These are phyloP conservation scores for Camelina neglecta DNA, from an alignment of 345 rosid genomes.

Conservation along the genomic window DNA sequence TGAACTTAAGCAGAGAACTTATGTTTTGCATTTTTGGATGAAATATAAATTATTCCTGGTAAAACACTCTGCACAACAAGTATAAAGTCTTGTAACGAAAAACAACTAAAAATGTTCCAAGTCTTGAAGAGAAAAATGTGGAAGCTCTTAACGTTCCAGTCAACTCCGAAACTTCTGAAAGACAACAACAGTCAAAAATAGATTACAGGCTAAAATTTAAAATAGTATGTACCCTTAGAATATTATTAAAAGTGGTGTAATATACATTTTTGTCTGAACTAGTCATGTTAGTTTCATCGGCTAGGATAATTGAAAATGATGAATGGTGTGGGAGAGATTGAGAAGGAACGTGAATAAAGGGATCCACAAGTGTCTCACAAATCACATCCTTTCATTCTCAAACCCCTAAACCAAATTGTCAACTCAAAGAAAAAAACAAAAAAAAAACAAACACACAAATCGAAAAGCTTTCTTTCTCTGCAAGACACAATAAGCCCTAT, in stretches of 20 bases:
- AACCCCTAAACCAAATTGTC: conserved; percentile 29
- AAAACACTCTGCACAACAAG: not conserved
- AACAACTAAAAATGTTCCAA: not conserved
- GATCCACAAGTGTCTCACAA: conserved; percentile 38
- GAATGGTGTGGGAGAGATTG: conserved; percentile 5
- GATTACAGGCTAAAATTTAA: not conserved
- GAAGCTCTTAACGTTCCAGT: not conserved
- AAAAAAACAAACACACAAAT: not conserved
- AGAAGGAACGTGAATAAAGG: conserved; percentile 26
- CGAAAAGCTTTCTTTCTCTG: conserved; percentile 26
- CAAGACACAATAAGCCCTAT: conserved; percentile 29
- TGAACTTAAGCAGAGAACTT: too few species aligned
- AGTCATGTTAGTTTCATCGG: not conserved
- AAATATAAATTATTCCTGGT: too few species aligned
- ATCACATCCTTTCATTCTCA: conserved; percentile 37
- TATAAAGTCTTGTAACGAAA: not conserved
- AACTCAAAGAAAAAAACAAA: not conserved
- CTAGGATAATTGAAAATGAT: not conserved
- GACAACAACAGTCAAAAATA: not conserved
- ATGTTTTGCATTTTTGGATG: too few species aligned
- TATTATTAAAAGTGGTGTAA: not conserved
- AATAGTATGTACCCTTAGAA: not conserved
- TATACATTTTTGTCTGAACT: not conserved
- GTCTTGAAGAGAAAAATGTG: not conserved
- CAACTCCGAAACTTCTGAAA: not conserved